phyloP scores from a whole-genome alignment of 345 rosid species.

The Geranium brycei region DNA sequence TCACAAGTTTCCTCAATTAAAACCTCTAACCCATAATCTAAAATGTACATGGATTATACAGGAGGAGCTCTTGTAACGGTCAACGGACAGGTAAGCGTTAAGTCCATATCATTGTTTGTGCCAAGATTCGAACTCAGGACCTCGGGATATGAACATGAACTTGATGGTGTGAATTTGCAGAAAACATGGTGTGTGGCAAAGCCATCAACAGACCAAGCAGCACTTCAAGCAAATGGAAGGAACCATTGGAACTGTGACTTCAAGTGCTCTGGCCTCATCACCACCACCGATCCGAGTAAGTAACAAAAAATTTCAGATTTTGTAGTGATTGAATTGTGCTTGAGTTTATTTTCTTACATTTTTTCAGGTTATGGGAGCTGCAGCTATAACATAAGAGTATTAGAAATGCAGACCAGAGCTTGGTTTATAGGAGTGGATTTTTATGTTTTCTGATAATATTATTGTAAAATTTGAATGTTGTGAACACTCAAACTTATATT shows the following conservation, averaged over 20 bases:
- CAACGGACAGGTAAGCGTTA: conserved; percentile 30
- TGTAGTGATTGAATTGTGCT: neutral
- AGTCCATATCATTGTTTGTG: too few species aligned
- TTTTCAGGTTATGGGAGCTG: conserved; percentile 45
- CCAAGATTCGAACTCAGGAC: too few species aligned
- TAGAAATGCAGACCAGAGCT: too few species aligned
- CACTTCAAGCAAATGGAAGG: conserved; percentile 46
- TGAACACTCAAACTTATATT: too few species aligned
- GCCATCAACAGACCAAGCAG: conserved; percentile 45
- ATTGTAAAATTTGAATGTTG: too few species aligned
- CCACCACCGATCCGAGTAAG: conserved; percentile 52
- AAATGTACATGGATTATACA: conserved; percentile 3
- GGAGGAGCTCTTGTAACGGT: conserved; percentile 20
- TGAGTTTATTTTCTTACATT: neutral
- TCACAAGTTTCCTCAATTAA: neutral
- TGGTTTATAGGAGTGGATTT: too few species aligned
- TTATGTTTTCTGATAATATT: too few species aligned
- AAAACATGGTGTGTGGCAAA: conserved; percentile 69
- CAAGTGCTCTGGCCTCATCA: conserved; percentile 43
- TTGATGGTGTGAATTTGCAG: conserved; percentile 8
- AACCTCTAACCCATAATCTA: too few species aligned
- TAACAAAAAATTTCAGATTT: too few species aligned
- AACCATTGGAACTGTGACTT: conserved; percentile 60
- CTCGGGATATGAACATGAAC: neutral
- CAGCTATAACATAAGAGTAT: conserved; percentile 13